These are phyloP conservation scores for Coemansia sp. DNA, from an alignment of 192 early-diverging fungal genomes.

Conservation along the genomic window DNA sequence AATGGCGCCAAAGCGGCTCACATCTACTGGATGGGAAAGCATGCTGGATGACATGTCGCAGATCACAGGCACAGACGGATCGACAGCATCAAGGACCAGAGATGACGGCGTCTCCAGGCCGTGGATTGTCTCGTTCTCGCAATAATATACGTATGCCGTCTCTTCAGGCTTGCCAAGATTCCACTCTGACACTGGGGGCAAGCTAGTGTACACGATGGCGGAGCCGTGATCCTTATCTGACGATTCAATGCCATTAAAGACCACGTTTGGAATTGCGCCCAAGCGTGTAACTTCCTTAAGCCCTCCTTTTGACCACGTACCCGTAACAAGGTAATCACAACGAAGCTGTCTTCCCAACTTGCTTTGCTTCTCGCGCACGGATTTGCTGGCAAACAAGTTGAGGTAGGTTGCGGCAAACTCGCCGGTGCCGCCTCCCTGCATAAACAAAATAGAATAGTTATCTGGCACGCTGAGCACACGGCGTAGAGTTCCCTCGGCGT, in stretches of 20 bases:
- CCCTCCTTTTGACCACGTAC: constrained; percentile 89
- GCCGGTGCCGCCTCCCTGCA: constrained; percentile 94
- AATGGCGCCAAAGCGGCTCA: constrained; percentile 82
- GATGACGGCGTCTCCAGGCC: constrained; percentile 79
- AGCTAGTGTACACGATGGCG: constrained; percentile 42
- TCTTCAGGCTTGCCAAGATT: constrained; percentile 62
- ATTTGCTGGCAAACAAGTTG: constrained; percentile 76
- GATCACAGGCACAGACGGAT: constrained; percentile 72
- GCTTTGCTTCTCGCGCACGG: constrained; percentile 48
- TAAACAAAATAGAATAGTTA: constrained; percentile 89
- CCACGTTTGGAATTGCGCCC: constrained; percentile 80
- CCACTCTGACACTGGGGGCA: constrained; percentile 69
- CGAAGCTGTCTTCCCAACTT: constrained; percentile 53
- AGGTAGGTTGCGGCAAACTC: constrained; percentile 90
- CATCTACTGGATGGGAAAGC: constrained; percentile 75
- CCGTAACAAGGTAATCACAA: constrained; percentile 90
- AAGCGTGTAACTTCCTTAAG: constrained; percentile 80
- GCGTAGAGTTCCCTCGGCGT: constrained; percentile 73
- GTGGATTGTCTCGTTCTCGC: constrained; percentile 98
- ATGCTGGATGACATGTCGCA: constrained; percentile 92
- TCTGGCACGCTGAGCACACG: constrained; percentile 77
- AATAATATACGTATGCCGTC: constrained; percentile 92
- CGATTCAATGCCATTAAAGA: constrained; percentile 67
- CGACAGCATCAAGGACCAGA: constrained; percentile 43
- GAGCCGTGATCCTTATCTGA: constrained; percentile 44